Percentiles rank a stretch among this genome's conserved stretches.
Conservation (phyloP, 768 basidiomycete species). For the Crepidotus variabilis region DNA sequence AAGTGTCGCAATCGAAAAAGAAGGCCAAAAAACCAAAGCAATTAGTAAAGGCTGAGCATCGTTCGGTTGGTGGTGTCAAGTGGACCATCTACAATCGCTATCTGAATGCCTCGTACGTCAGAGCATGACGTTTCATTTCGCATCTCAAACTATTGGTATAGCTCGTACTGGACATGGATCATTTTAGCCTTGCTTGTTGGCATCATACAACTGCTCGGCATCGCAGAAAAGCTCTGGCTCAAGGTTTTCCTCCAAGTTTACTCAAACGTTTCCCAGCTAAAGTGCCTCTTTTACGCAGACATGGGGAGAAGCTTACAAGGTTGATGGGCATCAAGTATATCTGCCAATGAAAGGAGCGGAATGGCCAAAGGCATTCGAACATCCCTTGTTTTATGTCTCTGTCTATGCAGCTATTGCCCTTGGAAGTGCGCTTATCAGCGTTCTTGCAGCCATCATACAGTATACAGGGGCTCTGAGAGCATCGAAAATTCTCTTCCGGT, state of each 20-base stretch:
- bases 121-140: not conserved
- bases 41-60: conserved; percentile 76
- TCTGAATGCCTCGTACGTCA: conserved; percentile 63
- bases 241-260: too few species aligned
- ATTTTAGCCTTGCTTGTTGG: conserved; percentile 48
- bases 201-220: conserved; percentile 45
- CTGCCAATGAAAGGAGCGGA: too few species aligned
- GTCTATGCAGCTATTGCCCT: conserved; percentile 57
- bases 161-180: conserved; percentile 67
- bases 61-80: conserved; percentile 79
- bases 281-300: too few species aligned
- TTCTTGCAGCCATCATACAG: conserved; percentile 44
- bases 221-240: conserved; percentile 72
- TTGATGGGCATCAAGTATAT: too few species aligned
- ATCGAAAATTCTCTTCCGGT: conserved; percentile 34
- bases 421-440: conserved; percentile 37
- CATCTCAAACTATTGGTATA: conserved; percentile 15
- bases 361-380: conserved; percentile 49
- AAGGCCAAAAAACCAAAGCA: conserved; percentile 63
- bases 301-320: too few species aligned
- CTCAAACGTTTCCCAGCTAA: too few species aligned
- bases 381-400: conserved; percentile 63
- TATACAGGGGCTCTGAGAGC: conserved; percentile 49
- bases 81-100: conserved; percentile 71
- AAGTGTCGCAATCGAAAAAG: too few species aligned